phyloP scores from a whole-genome alignment of 2,329 filamentous ascomycete species.

The Talaromyces funiculosus region DNA sequence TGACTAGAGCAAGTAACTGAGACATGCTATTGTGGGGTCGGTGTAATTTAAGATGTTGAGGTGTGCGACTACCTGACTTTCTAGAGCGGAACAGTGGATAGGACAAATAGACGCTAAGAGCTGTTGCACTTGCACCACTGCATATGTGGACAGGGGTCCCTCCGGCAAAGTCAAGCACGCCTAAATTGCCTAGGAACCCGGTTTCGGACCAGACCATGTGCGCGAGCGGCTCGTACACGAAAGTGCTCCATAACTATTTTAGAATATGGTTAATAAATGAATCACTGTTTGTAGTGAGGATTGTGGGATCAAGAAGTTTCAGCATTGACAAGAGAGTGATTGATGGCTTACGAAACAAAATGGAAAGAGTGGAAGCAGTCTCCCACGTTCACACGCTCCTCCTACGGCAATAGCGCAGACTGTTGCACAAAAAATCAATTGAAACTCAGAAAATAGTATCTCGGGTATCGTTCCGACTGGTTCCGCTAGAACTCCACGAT shows the following conservation, averaged over 20 bases:
- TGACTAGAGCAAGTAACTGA: slow-evolving; percentile 45
- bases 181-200: slow-evolving; percentile 40
- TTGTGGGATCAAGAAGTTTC: background rate
- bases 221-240: slow-evolving; percentile 45
- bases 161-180: slow-evolving; percentile 45
- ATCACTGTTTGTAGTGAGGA: too few relatives aligned
- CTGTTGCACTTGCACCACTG: slow-evolving; percentile 40
- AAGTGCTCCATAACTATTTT: slow-evolving; percentile 44
- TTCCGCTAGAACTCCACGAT: slow-evolving; percentile 42
- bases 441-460: slow-evolving; percentile 49
- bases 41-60: slow-evolving; percentile 44
- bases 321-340: too few relatives aligned
- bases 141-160: slow-evolving; percentile 42
- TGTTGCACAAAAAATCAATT: slow-evolving; percentile 47
- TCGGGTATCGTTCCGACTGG: slow-evolving; percentile 48
- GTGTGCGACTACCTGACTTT: slow-evolving; percentile 41
- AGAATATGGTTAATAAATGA: background rate
- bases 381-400: slow-evolving; percentile 45
- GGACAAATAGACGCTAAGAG: slow-evolving; percentile 46
- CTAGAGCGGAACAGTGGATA: slow-evolving; percentile 46
- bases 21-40: slow-evolving; percentile 46
- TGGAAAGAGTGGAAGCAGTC: slow-evolving; percentile 43
- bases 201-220: slow-evolving; percentile 47
- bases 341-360: slow-evolving; percentile 39
- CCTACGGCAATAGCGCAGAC: slow-evolving; percentile 49